phyloP scores from a whole-genome alignment of 2,329 filamentous ascomycete species.

The Leptosphaerulina australis region DNA sequence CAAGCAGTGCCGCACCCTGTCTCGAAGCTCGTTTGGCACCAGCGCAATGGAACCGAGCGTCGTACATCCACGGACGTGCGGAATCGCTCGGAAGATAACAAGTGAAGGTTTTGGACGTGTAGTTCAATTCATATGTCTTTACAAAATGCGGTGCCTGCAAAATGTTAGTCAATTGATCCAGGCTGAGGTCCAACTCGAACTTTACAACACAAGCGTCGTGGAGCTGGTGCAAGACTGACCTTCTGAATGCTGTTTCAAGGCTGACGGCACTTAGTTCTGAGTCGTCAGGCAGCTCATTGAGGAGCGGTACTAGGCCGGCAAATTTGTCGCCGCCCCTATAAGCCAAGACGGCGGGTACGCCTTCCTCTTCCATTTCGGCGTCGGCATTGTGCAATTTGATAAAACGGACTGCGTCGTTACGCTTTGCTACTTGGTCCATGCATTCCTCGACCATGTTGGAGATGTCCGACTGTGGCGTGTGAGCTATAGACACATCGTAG shows the following conservation, averaged over 20 bases:
- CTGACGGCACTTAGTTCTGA: slow-evolving; percentile 58
- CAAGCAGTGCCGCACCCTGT: slow-evolving; percentile 2
- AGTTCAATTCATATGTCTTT: slow-evolving; percentile 6
- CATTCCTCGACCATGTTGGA: slow-evolving; percentile 80
- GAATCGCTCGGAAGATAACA: not conserved
- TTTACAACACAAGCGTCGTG: slow-evolving; percentile 7
- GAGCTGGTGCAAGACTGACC: slow-evolving; percentile 36
- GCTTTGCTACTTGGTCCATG: slow-evolving; percentile 73
- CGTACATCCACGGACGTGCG: slow-evolving; percentile 3
- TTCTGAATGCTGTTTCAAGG: slow-evolving; percentile 63
- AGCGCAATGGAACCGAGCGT: slow-evolving; percentile 6
- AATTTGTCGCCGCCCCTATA: slow-evolving; percentile 92
- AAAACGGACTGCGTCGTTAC: slow-evolving; percentile 77
- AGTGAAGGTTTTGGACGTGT: slow-evolving; percentile 1
- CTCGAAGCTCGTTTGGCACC: slow-evolving; percentile 7
- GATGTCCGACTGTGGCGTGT: slow-evolving; percentile 70
- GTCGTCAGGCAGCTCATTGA: slow-evolving; percentile 78
- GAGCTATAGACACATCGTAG: slow-evolving; percentile 11
- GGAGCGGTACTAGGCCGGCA: slow-evolving; percentile 83
- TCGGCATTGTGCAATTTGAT: slow-evolving; percentile 90
- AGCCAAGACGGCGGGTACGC: slow-evolving; percentile 84
- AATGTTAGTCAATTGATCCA: slow-evolving; percentile 34
- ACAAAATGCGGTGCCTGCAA: slow-evolving; percentile 40
- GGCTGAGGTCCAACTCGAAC: slow-evolving; percentile 13
- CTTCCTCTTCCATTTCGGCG: slow-evolving; percentile 90